phyloP scores from a whole-genome alignment of 106 monocot species.

The Posidonia australis region DNA sequence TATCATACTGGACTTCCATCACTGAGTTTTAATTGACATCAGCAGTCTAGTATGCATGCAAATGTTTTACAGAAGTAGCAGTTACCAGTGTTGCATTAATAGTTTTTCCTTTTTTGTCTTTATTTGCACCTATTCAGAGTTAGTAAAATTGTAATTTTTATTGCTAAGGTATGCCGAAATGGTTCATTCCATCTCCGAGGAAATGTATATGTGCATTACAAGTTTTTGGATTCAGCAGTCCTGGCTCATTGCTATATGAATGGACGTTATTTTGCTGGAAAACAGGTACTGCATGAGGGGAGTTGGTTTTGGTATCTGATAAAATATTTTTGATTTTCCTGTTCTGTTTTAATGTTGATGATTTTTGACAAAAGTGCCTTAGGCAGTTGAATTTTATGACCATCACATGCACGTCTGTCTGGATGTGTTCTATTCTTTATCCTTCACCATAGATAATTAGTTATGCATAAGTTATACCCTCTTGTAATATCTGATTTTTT shows the following conservation, averaged over 20 bases:
- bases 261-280: slow-evolving; percentile 91
- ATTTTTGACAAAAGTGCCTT: too few species aligned
- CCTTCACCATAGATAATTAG: too few species aligned
- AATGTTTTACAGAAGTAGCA: background rate
- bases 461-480: too few species aligned
- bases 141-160: slow-evolving; percentile 5
- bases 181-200: slow-evolving; percentile 84
- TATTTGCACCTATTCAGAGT: background rate
- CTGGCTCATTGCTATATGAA: slow-evolving; percentile 76
- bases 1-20: too few species aligned
- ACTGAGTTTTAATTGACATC: too few species aligned
- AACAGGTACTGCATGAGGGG: slow-evolving; percentile 38
- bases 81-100: too few species aligned
- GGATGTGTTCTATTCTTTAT: too few species aligned
- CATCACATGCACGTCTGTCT: too few species aligned
- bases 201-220: slow-evolving; percentile 97
- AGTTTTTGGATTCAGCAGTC: slow-evolving; percentile 70
- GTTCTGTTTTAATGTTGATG: background rate
- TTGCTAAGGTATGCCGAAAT: slow-evolving; percentile 76
- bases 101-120: slow-evolving; percentile 1
- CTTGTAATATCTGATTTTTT: too few species aligned
- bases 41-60: too few species aligned
- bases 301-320: background rate
- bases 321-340: background rate
- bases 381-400: too few species aligned